Evolutionary conservation across 495 filamentous ascomycete genomes (phyloP), one percentile per base, ranked within the genome.

Genomic region (Collariella sp.): DNA sequence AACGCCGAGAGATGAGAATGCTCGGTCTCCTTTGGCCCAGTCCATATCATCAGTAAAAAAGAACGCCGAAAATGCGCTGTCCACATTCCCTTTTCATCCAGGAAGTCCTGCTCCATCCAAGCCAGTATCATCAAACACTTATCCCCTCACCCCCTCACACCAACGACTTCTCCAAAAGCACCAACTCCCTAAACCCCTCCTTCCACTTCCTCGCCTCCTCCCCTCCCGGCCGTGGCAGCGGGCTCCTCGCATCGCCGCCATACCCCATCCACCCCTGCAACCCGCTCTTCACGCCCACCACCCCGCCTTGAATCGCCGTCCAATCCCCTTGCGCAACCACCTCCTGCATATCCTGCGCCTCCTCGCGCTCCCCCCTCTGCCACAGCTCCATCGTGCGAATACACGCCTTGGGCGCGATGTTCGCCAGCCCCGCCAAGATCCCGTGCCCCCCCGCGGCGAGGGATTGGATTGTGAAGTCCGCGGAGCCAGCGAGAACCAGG

Each of bases 381-480:
- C 84, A 94, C n/a, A 91, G 77, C 56, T 85, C 77, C 61, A 89
- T 75, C 16, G 89, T 71, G 56, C 79, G 75, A 34, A 88, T 77
- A 69, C 88, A 90, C 18, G 87, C 78, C 52, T 80, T 82, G 9
- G 90, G 90, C 13, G 89, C 83, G 46, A 95, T 75, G 69, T 96
- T 96, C 47, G 83, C 90, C 9, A 88, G 76, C 2, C 90, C 90
- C 19, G 82, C 88, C 52, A 96, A 89, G 62, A 93, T 82, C 31
- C 90, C 90, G 44, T 85, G 84, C 24, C 90, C 90, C 40, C 90
- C 90, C n/a, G 76, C 87, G 39, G 90, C 72, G 12, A 95, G 72
- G 0, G 88, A 87, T 72, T 90, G 90, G 29, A 95, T 73, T 3
- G 85, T 87, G 70, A 95, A 95, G 69, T 96, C 90, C 55, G 85